Evolutionary conservation across 2,329 filamentous ascomycete species (phyloP).

Genomic region (Alternaria angustiovoidea): DNA sequence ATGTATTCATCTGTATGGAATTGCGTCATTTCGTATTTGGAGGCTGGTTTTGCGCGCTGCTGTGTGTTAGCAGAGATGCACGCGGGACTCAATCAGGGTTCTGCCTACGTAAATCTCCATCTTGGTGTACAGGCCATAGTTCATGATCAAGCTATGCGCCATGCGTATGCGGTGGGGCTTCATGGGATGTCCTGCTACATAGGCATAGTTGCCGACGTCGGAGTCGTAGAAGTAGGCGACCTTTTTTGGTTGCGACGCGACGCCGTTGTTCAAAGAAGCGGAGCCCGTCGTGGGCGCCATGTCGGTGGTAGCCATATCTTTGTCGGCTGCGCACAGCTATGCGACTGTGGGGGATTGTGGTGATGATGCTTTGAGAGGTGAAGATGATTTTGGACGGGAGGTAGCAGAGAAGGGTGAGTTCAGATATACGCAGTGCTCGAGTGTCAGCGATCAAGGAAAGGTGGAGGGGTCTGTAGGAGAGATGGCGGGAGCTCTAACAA

Average conservation of each 20-base stretch:
- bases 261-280: slow-evolving; percentile 34
- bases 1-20: slow-evolving; percentile 78
- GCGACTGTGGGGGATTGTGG: slow-evolving; percentile 8
- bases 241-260: slow-evolving; percentile 66
- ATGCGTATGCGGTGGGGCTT: slow-evolving; percentile 74
- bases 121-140: slow-evolving; percentile 76
- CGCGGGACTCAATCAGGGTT: slow-evolving; percentile 7
- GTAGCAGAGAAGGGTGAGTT: neutral
- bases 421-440: neutral
- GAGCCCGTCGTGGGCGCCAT: slow-evolving; percentile 17
- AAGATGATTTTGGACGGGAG: neutral
- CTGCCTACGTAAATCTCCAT: slow-evolving; percentile 72
- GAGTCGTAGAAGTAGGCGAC: slow-evolving; percentile 99
- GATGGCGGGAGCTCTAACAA: slow-evolving; percentile 23
- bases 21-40: slow-evolving; percentile 75
- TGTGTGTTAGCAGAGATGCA: slow-evolving; percentile 16
- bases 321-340: slow-evolving; percentile 26
- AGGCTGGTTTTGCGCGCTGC: slow-evolving; percentile 60
- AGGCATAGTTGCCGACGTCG: slow-evolving; percentile 97
- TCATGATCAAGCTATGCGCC: slow-evolving; percentile 72
- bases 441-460: neutral
- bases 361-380: neutral
- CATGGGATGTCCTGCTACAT: slow-evolving; percentile 77
- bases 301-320: slow-evolving; percentile 22
- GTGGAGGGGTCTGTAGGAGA: slow-evolving; percentile 13